These are phyloP conservation scores for Neurospora africana DNA, from an alignment of 495 filamentous ascomycete species.

Conservation along the genomic window DNA sequence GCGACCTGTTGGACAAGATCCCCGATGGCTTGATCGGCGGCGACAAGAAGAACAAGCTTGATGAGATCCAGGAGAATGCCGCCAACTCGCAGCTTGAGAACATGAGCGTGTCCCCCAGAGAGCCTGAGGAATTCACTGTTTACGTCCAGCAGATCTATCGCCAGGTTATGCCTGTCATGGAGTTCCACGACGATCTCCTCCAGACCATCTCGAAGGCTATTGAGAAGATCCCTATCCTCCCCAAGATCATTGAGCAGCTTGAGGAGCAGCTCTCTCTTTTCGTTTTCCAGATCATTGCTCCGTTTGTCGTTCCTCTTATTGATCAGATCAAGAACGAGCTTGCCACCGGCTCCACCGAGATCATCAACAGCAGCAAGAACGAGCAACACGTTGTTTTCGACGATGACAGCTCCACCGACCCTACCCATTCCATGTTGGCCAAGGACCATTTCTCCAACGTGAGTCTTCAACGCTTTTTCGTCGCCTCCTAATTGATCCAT, in stretches of 20 bases:
- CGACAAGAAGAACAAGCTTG: conserved; percentile 54
- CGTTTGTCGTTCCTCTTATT: conserved; percentile 76
- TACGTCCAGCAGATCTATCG: conserved; percentile 55
- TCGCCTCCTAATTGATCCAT: background rate
- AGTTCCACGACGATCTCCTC: conserved; percentile 83
- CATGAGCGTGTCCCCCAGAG: conserved; percentile 53
- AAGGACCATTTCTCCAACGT: conserved; percentile 85
- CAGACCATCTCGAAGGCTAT: conserved; percentile 64
- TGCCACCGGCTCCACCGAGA: conserved; percentile 69
- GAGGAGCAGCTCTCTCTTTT: conserved; percentile 73
- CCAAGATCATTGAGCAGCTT: conserved; percentile 67
- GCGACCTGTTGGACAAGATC: conserved; percentile 65
- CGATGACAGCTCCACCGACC: conserved; percentile 63
- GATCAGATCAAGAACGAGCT: conserved; percentile 76
- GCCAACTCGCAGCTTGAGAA: conserved; percentile 55
- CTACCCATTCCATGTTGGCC: conserved; percentile 91
- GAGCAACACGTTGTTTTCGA: conserved; percentile 78
- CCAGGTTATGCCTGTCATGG: conserved; percentile 73
- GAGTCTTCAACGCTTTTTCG: conserved; percentile 9
- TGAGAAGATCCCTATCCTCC: conserved; percentile 69
- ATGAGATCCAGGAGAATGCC: conserved; percentile 57
- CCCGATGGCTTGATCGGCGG: conserved; percentile 65
- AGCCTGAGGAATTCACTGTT: conserved; percentile 64
- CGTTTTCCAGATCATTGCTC: conserved; percentile 76
- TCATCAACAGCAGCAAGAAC: conserved; percentile 68